Evolutionary conservation across 345 rosid species (phyloP), one percentile per base, ranked within the genome.

Genomic region (Lagerstroemia speciosa): DNA sequence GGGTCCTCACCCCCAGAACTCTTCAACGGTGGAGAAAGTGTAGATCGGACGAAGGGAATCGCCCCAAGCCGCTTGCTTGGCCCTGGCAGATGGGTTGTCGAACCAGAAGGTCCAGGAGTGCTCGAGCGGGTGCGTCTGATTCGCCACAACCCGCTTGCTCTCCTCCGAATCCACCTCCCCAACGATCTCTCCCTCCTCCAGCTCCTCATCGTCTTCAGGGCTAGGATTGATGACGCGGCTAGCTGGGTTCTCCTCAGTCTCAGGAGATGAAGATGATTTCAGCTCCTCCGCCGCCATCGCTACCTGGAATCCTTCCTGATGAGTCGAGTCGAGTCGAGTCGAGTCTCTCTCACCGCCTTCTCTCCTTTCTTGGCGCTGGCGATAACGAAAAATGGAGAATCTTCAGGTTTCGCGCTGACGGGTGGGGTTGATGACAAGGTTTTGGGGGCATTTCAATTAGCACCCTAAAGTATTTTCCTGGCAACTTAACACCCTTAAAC

Each of bases 81-180:
- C 50, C 79, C 84, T 94, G 20, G 79, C 83, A 29, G 76, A 66
- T 2, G 87, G 89, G 65, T 82, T 87, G 71, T 91, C 93, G 65
- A 88, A 92, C 98, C 99, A 92, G 74, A 92, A 89, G 34, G 98
- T 92, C 99, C 98, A 92, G 0, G 84, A 78, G 66, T 92, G 90
- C 71, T 94, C 92, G 20, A 75, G 73, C 32, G 74, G 70, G 41
- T 75, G 78, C 53, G 66, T 32, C 62, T 65, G 33, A 16, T 46
- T 62, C n/a, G 65, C 62, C 55, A 19, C 63, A 17, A 62, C 37
- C 55, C n/a, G 52, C 41, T 57, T 31, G 41, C 34, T 41, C 66
- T 68, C 69, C 0, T 65, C 40, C 0, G 62, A 38, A 8, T 52
- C 69, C 37, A 46, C 69, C 7, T 71, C 74, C 52, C 68, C 74